Percentiles rank a stretch among this genome's conserved stretches.
These are phyloP conservation scores for Coprinopsis cinerea DNA, from an alignment of 768 basidiomycete species.

Conservation along the genomic window DNA sequence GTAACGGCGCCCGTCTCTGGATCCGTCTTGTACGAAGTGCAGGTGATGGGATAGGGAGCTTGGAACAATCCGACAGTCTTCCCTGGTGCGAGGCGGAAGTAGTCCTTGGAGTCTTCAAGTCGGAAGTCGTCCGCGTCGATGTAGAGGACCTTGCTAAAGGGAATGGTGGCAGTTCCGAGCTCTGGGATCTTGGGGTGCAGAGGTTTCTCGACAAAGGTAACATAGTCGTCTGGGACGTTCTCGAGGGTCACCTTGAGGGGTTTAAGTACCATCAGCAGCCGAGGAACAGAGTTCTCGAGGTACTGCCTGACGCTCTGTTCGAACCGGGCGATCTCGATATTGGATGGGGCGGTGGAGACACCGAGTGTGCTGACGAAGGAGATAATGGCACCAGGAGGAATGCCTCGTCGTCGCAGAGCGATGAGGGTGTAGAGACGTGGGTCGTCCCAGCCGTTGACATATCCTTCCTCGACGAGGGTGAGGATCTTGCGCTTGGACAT, in stretches of 20 bases:
- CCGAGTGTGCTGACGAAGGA: conserved; percentile 93
- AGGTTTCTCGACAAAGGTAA: conserved; percentile 80
- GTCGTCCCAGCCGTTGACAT: conserved; percentile 95
- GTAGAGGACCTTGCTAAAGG: conserved; percentile 84
- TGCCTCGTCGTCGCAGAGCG: conserved; percentile 88
- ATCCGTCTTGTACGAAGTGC: conserved; percentile 82
- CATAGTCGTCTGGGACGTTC: conserved; percentile 84
- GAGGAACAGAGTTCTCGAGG: conserved; percentile 81
- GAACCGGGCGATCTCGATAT: conserved; percentile 84
- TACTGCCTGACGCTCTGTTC: conserved; percentile 86
- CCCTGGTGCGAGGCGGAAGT: conserved; percentile 95
- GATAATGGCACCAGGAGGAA: conserved; percentile 94
- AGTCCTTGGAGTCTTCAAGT: conserved; percentile 84
- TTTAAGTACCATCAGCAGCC: conserved; percentile 85
- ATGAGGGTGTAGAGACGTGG: conserved; percentile 96
- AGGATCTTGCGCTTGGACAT: conserved; percentile 96
- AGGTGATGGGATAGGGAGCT: conserved; percentile 87
- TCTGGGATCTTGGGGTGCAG: conserved; percentile 91
- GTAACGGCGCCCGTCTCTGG: conserved; percentile 62
- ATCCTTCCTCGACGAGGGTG: conserved; percentile 75
- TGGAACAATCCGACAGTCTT: conserved; percentile 97
- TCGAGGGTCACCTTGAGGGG: conserved; percentile 90
- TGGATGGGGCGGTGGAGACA: conserved; percentile 78
- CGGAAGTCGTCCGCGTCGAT: conserved; percentile 95
- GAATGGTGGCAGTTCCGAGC: conserved; percentile 75